These are phyloP conservation scores for Cetradonia linearis DNA, from an alignment of 495 filamentous ascomycete genomes.

Conservation along the genomic window DNA sequence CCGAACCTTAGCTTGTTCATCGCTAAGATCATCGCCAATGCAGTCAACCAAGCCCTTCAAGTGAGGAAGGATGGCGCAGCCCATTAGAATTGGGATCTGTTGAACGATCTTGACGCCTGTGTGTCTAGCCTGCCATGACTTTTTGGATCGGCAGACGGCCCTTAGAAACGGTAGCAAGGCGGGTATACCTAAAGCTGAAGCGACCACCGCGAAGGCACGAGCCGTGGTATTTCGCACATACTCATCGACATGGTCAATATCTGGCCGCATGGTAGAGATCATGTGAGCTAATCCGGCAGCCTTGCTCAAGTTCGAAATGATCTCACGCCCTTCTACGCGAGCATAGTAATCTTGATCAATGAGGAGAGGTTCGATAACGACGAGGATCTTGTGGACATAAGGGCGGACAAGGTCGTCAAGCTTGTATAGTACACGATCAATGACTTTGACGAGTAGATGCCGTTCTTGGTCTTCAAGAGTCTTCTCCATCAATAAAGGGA, in stretches of 20 bases:
- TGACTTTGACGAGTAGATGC: conserved; percentile 97
- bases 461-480: conserved; percentile 97
- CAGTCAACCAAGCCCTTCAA: conserved; percentile 94
- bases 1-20: conserved; percentile 95
- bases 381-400: conserved; percentile 95
- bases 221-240: conserved; percentile 99
- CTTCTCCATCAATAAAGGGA: conserved; percentile 97
- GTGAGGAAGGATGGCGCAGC: conserved; percentile 91
- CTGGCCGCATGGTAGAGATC: conserved; percentile 98
- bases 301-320: conserved; percentile 95
- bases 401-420: conserved; percentile 93
- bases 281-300: conserved; percentile 96
- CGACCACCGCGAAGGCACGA: conserved; percentile 93
- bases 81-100: conserved; percentile 99
- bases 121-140: conserved; percentile 97
- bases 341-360: conserved; percentile 99
- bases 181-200: conserved; percentile 91
- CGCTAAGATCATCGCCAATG: conserved; percentile 88
- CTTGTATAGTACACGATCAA: conserved; percentile 97
- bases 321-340: conserved; percentile 94
- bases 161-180: conserved; percentile 89
- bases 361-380: conserved; percentile 96
- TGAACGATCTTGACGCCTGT: conserved; percentile 99
- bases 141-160: conserved; percentile 93
- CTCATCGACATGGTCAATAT: conserved; percentile 97